phyloP scores from a whole-genome alignment of 306 rosid species.

The Calophaca sinica region DNA sequence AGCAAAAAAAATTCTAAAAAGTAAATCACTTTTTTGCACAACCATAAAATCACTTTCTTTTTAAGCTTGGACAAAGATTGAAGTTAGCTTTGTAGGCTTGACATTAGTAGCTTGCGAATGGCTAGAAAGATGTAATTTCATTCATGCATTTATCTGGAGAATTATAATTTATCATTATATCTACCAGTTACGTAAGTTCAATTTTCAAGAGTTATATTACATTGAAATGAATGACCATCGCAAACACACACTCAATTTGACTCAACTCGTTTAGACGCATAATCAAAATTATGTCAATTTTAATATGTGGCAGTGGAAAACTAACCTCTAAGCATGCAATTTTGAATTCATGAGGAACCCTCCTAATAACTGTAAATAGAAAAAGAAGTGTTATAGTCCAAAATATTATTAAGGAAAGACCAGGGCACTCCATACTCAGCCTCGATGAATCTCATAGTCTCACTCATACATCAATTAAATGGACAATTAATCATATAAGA shows the following conservation, averaged over 20 bases:
- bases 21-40: background rate
- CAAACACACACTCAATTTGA: background rate
- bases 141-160: background rate
- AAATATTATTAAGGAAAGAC: conserved; percentile 8
- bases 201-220: too few relatives aligned
- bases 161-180: background rate
- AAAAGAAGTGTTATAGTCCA: conserved; percentile 41
- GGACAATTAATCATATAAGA: conserved; percentile 5
- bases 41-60: background rate
- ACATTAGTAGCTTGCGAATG: background rate
- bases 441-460: conserved; percentile 20
- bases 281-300: conserved; percentile 20
- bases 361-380: conserved; percentile 76
- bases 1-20: background rate
- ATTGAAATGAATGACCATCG: too few relatives aligned
- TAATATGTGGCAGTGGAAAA: conserved; percentile 34
- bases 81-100: conserved; percentile 1
- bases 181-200: too few relatives aligned
- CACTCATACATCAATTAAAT: conserved; percentile 19
- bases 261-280: background rate
- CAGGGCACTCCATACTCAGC: conserved; percentile 27
- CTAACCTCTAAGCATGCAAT: conserved; percentile 93
- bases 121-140: background rate
- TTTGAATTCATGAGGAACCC: conserved; percentile 99
- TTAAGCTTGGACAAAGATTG: background rate